Evolutionary conservation across 306 rosid genomes (phyloP), one percentile per base, ranked within the genome.

Genomic region (Glycine soja): DNA sequence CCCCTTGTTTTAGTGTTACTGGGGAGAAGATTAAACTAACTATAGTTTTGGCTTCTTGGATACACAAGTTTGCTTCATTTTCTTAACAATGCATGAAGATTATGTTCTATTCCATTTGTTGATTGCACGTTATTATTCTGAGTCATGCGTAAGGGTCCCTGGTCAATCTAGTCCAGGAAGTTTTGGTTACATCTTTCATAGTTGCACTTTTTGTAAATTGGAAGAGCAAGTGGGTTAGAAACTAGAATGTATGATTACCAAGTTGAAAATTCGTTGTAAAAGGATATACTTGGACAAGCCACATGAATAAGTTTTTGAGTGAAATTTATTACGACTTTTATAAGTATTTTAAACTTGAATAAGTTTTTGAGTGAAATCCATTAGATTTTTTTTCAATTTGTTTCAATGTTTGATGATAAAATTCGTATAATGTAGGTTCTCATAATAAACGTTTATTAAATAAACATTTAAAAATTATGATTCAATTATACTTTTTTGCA

Each of bases 1-100:
- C 77, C 69, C 48, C 82, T 64, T 63, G 79, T 77, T 80, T 83
- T 82, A 61, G 30, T 3, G 42, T 81, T 81, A 45, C 40, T 57
- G 83, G 77, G 85, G 52, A 59, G 51, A 80, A 79, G 38, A 11
- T 65, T 76, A 65, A 81, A 53, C 88, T 81, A 77, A 72, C 84
- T 59, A 51, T 30, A 78, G 61, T 80, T 59, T 48, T 74, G 62
- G 63, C 58, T 76, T 63, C 57, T 53, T 11, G 56, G 64, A 76
- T 38, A 65, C 62, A 76, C 16, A 70, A 40, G 40, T 50, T 11
- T 74, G 13, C 68, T 48, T 65, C 42, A 65, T 78, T 65, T 72
- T 72, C 86, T 70, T 83, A 30, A 70, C 51, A 61, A 51, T 83
- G 82, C 47, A 15, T 71, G 65, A 71, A 78, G 40, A 70, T 82